Conservation (phyloP, 2,329 filamentous ascomycete genomes). For the Curvularia sp. region DNA sequence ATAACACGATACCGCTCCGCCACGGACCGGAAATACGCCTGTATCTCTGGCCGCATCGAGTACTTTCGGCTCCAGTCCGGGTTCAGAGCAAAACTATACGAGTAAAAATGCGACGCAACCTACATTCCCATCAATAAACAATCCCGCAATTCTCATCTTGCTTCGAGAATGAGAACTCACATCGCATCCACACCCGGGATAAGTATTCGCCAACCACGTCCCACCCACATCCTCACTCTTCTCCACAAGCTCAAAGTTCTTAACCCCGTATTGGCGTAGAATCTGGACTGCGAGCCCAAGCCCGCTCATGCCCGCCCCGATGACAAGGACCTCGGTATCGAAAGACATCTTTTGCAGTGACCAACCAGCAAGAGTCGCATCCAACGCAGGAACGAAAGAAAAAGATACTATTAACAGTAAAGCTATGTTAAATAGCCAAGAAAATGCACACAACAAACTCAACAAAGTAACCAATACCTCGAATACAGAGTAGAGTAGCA, state of each 20-base stretch:
- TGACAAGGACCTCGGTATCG: constrained; percentile 58
- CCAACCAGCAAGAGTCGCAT: no score
- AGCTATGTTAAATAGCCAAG: background rate
- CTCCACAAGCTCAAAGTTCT: constrained; percentile 55
- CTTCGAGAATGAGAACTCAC: constrained; percentile 19
- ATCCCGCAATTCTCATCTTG: background rate
- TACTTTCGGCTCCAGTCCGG: constrained; percentile 67
- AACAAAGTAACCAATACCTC: background rate
- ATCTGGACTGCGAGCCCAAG: constrained; percentile 58
- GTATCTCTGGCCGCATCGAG: constrained; percentile 63
- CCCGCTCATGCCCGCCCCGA: constrained; percentile 60
- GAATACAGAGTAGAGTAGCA: background rate
- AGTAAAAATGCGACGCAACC: constrained; percentile 63
- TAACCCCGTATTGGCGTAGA: constrained; percentile 49
- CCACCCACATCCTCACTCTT: constrained; percentile 51
- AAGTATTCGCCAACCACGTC: constrained; percentile 46
- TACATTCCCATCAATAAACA: constrained; percentile 2
- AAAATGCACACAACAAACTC: background rate
- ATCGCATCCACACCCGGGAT: constrained; percentile 48
- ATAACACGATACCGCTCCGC: constrained; percentile 45
- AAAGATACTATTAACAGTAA: background rate
- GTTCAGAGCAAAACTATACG: constrained; percentile 67
- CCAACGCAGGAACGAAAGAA: background rate
- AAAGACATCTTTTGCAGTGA: constrained; percentile 38
- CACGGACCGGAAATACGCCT: constrained; percentile 58